Conservation (phyloP, 441 rosid species). For the Brassica balearica region DNA sequence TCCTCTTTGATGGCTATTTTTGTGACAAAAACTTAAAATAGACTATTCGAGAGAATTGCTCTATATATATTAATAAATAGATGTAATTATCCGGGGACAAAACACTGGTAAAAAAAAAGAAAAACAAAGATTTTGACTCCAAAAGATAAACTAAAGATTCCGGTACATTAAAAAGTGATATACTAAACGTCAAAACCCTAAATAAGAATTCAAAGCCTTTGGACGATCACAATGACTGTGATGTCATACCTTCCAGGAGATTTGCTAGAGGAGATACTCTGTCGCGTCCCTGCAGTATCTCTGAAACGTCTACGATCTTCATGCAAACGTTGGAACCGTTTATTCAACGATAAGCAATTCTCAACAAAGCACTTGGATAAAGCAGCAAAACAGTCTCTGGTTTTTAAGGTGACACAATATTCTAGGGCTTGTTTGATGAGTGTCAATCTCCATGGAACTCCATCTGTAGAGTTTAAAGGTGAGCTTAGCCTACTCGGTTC, state of each 20-base stretch:
- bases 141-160: neutral
- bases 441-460: neutral
- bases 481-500: neutral
- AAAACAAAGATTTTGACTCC: no score
- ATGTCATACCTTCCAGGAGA: neutral
- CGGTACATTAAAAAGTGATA: neutral
- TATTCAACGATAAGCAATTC: neutral
- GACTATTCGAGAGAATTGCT: no score
- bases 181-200: neutral
- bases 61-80: no score
- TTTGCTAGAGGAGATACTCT: conserved; percentile 16
- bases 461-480: neutral
- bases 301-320: neutral
- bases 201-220: neutral
- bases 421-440: neutral
- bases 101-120: no score
- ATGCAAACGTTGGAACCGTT: conserved; percentile 22
- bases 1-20: no score
- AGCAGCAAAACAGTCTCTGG: neutral
- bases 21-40: no score
- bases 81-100: no score
- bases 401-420: neutral
- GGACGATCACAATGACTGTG: neutral
- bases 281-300: conserved; percentile 10
- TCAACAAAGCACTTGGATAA: neutral